Evolutionary conservation across 805 yeast species (phyloP).

Genomic region (Yamadazyma endophytica): DNA sequence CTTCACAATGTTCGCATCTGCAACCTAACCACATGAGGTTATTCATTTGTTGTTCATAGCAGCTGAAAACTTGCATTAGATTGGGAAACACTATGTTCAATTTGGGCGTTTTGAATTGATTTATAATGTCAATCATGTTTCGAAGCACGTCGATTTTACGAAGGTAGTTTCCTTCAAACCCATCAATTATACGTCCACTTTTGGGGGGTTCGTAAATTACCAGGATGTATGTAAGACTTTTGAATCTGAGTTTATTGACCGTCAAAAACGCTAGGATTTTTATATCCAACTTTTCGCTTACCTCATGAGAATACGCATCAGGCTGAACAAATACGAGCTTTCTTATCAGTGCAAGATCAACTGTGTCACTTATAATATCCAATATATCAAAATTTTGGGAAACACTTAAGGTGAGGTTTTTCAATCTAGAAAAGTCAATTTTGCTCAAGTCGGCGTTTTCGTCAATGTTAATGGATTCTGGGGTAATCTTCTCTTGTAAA

Average conservation of each 20-base stretch:
- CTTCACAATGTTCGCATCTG: slow-evolving; percentile 53
- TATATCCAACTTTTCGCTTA: slow-evolving; percentile 42
- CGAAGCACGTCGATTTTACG: slow-evolving; percentile 54
- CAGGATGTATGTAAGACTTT: slow-evolving; percentile 34
- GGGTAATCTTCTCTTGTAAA: slow-evolving; percentile 2
- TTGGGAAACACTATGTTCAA: slow-evolving; percentile 53
- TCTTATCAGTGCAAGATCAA: slow-evolving; percentile 4
- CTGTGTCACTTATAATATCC: no score
- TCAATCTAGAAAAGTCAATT: slow-evolving; percentile 2
- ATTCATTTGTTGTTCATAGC: slow-evolving; percentile 69
- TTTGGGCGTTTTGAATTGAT: slow-evolving; percentile 5
- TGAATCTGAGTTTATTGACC: slow-evolving; percentile 2
- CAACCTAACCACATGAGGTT: slow-evolving; percentile 79
- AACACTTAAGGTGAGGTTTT: slow-evolving; percentile 2
- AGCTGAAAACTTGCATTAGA: slow-evolving; percentile 53
- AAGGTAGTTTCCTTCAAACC: slow-evolving; percentile 69
- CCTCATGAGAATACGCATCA: slow-evolving; percentile 15
- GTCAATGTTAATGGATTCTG: slow-evolving; percentile 6
- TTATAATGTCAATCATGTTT: slow-evolving; percentile 9
- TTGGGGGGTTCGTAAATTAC: slow-evolving; percentile 58
- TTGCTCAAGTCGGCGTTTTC: slow-evolving; percentile 1
- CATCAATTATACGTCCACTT: slow-evolving; percentile 56
- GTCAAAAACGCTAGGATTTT: slow-evolving; percentile 18
- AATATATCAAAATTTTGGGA: slow-evolving; percentile 3
- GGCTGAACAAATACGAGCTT: slow-evolving; percentile 8